Base-by-base conservation (phyloP, 2,329 filamentous ascomycete genomes). In the Chaetomium sp. region DNA sequence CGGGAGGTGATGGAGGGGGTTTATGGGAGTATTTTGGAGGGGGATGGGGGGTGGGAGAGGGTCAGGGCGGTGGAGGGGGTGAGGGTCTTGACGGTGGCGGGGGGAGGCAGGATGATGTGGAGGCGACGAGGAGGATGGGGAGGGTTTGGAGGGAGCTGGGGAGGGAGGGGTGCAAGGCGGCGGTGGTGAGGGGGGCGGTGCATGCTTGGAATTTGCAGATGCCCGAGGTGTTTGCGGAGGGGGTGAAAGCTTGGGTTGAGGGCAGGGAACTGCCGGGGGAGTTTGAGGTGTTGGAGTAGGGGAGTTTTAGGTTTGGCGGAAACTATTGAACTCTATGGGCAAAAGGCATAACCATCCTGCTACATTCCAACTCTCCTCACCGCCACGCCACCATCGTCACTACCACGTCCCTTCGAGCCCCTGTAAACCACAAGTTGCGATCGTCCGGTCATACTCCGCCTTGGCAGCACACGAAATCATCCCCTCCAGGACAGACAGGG, bases 161-260 rank as follows among this genome's bases (percentile, higher is more conserved):
- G 29, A 16, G 51, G 21, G 10, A 42, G n/a, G 45, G 57, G 31
- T 63, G 55, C 35, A 60, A 50, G 65, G 69, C 68, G 53, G 76
- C 73, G 19, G 67, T 78, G 10, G 72, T 80, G 7, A 71, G 62
- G 31, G 72, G 74, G 23, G 79, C 78, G 19, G 71, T 76, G 31
- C 78, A 80, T 69, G 73, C 73, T 45, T 80, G 78, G 79, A 75
- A 79, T 63, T 63, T 80, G 65, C 78, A 80, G 63, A 70, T 76
- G 35, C 79, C 78, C 1, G 67, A 74, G 50, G 56, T 80, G 7
- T 80, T 80, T 67, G 75, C 77, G 0, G 68, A 71, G 42, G 75
- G 71, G 1, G 70, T 80, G 12, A 71, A 69, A 65, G 75, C 76
- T 4, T 81, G 78, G 78, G 65, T 70, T 29, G 69, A 70, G 47